These are phyloP conservation scores for Striga hermonthica DNA, from an alignment of 305 asterid species.

Conservation along the genomic window DNA sequence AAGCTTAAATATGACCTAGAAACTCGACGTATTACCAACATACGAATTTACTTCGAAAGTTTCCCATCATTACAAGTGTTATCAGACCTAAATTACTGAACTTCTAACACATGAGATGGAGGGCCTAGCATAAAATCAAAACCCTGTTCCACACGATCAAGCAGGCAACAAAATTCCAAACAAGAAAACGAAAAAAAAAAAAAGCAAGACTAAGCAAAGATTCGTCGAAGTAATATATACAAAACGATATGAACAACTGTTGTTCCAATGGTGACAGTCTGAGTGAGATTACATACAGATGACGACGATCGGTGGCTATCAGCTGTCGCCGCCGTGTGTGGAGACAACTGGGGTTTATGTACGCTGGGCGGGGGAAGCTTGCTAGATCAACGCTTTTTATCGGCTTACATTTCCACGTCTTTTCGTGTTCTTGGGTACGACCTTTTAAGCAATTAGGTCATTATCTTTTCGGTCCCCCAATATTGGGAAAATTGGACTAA, in stretches of 20 bases:
- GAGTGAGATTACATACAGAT: conserved; percentile 23
- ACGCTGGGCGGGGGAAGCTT: conserved; percentile 21
- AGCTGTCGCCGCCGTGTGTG: not conserved
- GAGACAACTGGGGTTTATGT: conserved; percentile 8
- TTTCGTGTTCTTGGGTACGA: not conserved
- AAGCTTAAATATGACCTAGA: conserved; percentile 11
- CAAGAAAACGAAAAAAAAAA: too few relatives aligned
- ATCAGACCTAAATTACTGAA: conserved; percentile 22
- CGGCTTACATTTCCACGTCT: not conserved
- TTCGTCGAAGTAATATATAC: not conserved
- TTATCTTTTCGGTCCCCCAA: not conserved
- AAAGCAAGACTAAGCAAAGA: conserved; percentile 10
- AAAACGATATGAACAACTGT: not conserved
- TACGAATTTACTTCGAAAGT: not conserved
- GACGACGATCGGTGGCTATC: not conserved
- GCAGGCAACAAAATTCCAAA: conserved; percentile 9
- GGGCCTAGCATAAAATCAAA: conserved; percentile 16
- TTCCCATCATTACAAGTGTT: conserved; percentile 3
- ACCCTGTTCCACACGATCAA: conserved; percentile 9
- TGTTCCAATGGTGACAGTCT: not conserved
- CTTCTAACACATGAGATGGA: conserved; percentile 10
- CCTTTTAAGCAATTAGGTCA: not conserved
- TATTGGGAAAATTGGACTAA: not conserved
- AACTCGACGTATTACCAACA: conserved; percentile 2
- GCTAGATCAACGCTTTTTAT: not conserved